These are phyloP conservation scores for Lyophyllum semitale DNA, from an alignment of 768 basidiomycete genomes.

Conservation along the genomic window DNA sequence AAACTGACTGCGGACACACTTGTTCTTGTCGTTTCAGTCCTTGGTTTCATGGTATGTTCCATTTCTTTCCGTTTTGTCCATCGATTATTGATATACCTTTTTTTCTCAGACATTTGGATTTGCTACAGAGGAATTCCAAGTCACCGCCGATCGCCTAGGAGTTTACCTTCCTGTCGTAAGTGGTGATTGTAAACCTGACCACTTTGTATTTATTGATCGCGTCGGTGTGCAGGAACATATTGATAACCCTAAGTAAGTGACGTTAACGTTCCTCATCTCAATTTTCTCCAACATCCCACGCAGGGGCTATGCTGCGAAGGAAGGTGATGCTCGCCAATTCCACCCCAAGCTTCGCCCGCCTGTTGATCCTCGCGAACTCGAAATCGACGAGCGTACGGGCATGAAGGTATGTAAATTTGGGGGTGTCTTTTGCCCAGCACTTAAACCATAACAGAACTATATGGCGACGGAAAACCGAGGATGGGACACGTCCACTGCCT, in stretches of 20 bases:
- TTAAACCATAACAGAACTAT: constrained; percentile 53
- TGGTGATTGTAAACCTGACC: constrained; percentile 4
- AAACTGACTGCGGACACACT: constrained; percentile 68
- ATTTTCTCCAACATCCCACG: neutral
- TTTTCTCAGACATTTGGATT: constrained; percentile 56
- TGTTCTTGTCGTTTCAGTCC: constrained; percentile 55
- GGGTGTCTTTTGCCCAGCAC: neutral
- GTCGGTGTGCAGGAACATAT: constrained; percentile 59
- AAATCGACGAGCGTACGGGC: constrained; percentile 74
- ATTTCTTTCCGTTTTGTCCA: neutral
- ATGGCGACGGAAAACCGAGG: constrained; percentile 69
- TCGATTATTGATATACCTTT: neutral
- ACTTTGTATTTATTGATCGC: neutral
- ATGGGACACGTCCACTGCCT: constrained; percentile 77
- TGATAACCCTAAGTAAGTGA: constrained; percentile 68
- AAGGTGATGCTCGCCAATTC: constrained; percentile 70
- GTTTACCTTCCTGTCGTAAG: constrained; percentile 73
- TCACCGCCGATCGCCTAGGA: constrained; percentile 71
- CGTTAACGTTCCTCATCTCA: neutral
- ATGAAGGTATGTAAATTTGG: constrained; percentile 61
- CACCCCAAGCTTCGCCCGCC: constrained; percentile 77
- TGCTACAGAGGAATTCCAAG: constrained; percentile 68
- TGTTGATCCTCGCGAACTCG: constrained; percentile 69
- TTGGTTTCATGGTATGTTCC: constrained; percentile 55
- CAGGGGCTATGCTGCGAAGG: constrained; percentile 69